Percentiles rank a stretch among this genome's conserved stretches.
Conservation (phyloP, 108 stramenopile genomes). For the Chaetoceros muelleri region DNA sequence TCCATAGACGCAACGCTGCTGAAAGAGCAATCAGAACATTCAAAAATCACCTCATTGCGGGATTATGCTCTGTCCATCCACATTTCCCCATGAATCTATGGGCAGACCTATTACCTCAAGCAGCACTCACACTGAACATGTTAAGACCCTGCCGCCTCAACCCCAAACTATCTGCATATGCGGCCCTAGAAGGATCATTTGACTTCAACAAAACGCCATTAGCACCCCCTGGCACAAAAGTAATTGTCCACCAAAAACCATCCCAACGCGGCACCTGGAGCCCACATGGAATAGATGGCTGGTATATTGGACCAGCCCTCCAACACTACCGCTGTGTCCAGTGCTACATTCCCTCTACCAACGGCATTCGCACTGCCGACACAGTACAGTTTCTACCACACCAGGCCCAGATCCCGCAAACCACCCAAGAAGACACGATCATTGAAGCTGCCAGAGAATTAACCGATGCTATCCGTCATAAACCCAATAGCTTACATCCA, state of each 20-base stretch:
- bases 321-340: slow-evolving; percentile 20
- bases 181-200: no score
- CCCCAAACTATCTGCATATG: no score
- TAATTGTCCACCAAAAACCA: no score
- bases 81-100: no score
- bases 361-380: slow-evolving; percentile 14
- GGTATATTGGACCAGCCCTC: slow-evolving; percentile 15
- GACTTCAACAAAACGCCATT: no score
- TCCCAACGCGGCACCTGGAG: slow-evolving; percentile 14
- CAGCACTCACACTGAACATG: no score
- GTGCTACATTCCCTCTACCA: no score
- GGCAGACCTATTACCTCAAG: no score
- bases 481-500: no score
- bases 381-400: slow-evolving; percentile 24
- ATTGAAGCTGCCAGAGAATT: no score
- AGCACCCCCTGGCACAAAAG: neutral
- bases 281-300: slow-evolving; percentile 14
- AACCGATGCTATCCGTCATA: no score
- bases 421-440: slow-evolving; percentile 1
- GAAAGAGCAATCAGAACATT: slow-evolving; percentile 9
- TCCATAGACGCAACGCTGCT: slow-evolving; percentile 3
- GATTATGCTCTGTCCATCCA: slow-evolving; percentile 5
- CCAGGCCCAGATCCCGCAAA: slow-evolving; percentile 3
- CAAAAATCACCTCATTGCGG: slow-evolving; percentile 12
- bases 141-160: no score